Conservation (phyloP, 2,329 filamentous ascomycete species). For the Verticillium tricorpus region DNA sequence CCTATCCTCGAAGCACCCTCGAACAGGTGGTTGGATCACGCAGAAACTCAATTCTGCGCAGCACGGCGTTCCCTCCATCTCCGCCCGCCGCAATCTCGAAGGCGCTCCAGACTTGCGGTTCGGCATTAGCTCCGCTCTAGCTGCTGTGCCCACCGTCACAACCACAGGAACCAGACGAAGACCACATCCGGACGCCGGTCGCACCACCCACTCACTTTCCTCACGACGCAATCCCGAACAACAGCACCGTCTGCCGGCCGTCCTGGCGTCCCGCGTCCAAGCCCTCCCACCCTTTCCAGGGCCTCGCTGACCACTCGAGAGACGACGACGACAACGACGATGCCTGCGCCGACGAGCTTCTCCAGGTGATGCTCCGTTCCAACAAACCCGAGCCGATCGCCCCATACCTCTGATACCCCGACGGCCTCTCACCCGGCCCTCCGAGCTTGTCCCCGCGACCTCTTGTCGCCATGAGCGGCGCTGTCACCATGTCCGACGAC, state of each 20-base stretch:
- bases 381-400: conserved; percentile 4
- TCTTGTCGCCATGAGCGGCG: conserved; percentile 44
- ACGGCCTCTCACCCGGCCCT: conserved; percentile 9
- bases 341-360: conserved; percentile 8
- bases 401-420: conserved; percentile 17
- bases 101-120: background rate
- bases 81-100: background rate
- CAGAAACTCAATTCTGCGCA: background rate
- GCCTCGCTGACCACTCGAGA: background rate
- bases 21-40: background rate
- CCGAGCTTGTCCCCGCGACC: conserved; percentile 6
- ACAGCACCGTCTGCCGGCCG: background rate
- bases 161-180: background rate
- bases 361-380: conserved; percentile 1
- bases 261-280: background rate
- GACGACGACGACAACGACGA: conserved; percentile 2
- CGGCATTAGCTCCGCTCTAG: background rate
- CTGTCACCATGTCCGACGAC: conserved; percentile 45
- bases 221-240: background rate
- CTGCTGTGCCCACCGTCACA: background rate
- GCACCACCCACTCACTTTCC: background rate
- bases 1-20: background rate
- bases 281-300: background rate
- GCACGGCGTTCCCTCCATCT: background rate
- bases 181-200: conserved; percentile 2